Conservation (phyloP, 2,329 filamentous ascomycete genomes). For the Penicillium sp. region DNA sequence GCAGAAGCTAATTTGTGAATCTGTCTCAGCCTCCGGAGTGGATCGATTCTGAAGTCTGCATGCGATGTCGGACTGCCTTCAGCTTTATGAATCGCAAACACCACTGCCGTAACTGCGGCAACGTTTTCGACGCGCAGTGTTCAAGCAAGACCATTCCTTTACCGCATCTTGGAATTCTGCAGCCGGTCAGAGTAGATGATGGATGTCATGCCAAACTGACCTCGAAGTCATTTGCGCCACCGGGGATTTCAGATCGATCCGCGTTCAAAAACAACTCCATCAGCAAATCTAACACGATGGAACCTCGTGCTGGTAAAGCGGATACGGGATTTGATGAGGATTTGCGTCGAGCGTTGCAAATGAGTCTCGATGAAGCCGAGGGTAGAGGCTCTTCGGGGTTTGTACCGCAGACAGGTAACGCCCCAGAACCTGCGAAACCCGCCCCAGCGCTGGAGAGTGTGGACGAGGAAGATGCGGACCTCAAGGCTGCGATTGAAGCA, state of each 20-base stretch:
- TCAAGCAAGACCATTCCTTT: constrained; percentile 85
- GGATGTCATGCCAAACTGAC: constrained; percentile 90
- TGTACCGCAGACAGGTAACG: constrained; percentile 60
- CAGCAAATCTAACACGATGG: constrained; percentile 75
- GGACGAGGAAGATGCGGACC: constrained; percentile 85
- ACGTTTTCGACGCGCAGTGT: constrained; percentile 94
- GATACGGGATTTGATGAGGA: constrained; percentile 95
- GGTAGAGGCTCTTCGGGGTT: constrained; percentile 69
- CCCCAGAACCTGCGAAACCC: constrained; percentile 42
- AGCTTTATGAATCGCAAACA: constrained; percentile 98
- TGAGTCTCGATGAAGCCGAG: constrained; percentile 94
- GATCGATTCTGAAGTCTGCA: constrained; percentile 96
- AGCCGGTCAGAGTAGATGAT: constrained; percentile 91
- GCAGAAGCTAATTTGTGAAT: constrained; percentile 12
- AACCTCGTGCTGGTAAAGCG: constrained; percentile 82
- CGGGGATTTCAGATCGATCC: constrained; percentile 43
- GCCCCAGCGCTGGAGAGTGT: constrained; percentile 41
- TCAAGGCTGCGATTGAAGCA: constrained; percentile 92
- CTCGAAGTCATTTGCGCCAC: constrained; percentile 59
- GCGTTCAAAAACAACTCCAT: constrained; percentile 51
- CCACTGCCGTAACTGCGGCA: constrained; percentile 96
- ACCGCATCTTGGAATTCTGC: constrained; percentile 87
- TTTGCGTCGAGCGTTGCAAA: constrained; percentile 85
- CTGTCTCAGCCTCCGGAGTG: constrained; percentile 79
- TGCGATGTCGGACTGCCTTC: constrained; percentile 93